Conservation (phyloP, 2,329 filamentous ascomycete genomes). For the Talaromyces sp. region DNA sequence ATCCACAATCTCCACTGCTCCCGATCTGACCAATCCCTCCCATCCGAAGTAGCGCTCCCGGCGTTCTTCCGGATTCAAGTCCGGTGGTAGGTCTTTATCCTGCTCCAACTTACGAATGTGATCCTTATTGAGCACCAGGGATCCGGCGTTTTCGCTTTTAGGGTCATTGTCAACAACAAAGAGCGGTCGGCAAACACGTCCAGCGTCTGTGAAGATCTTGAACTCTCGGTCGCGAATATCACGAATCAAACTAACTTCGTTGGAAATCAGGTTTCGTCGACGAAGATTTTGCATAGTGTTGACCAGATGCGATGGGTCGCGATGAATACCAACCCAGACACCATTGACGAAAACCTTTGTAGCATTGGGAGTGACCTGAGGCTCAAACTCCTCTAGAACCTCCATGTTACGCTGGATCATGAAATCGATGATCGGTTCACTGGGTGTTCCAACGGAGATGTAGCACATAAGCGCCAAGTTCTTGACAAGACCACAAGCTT, state of each 20-base stretch:
- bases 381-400: conserved; percentile 91
- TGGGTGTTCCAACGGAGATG: conserved; percentile 91
- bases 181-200: conserved; percentile 88
- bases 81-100: conserved; percentile 67
- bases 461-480: conserved; percentile 98
- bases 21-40: conserved; percentile 79
- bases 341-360: conserved; percentile 99
- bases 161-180: conserved; percentile 90
- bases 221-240: conserved; percentile 98
- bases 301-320: conserved; percentile 84
- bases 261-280: conserved; percentile 79
- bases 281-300: conserved; percentile 75
- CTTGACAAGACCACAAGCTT: conserved; percentile 97
- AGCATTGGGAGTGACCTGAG: conserved; percentile 79
- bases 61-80: conserved; percentile 61
- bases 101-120: conserved; percentile 75
- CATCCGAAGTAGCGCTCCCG: conserved; percentile 74
- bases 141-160: conserved; percentile 73
- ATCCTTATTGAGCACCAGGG: conserved; percentile 81
- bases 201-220: conserved; percentile 97
- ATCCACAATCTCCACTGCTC: conserved; percentile 93
- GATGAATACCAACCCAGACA: conserved; percentile 94
- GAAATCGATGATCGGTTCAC: conserved; percentile 88
- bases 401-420: conserved; percentile 97
- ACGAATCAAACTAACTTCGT: conserved; percentile 90